phyloP scores from a whole-genome alignment of 2,329 filamentous ascomycete genomes.

The Pyricularia sp. region DNA sequence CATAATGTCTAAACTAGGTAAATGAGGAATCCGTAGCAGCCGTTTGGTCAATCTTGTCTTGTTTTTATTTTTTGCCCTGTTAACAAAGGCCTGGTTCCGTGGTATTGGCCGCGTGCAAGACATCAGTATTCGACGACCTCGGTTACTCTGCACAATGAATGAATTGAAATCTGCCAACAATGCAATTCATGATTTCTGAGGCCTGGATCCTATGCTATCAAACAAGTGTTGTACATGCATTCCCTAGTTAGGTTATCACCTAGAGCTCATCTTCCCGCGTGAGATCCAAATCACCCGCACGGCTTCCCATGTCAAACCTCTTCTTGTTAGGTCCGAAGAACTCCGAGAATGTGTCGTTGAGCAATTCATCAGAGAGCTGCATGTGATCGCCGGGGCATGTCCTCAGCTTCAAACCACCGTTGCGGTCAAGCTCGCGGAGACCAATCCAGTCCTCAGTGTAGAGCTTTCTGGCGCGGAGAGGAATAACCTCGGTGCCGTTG shows the following conservation, averaged over 20 bases:
- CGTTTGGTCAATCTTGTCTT: too few species aligned
- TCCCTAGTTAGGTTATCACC: neutral
- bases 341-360: constrained; percentile 52
- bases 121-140: too few species aligned
- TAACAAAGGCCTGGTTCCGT: too few species aligned
- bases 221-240: neutral
- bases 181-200: neutral
- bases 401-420: constrained; percentile 65
- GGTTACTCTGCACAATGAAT: neutral
- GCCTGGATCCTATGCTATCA: neutral
- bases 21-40: neutral
- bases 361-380: constrained; percentile 52
- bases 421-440: constrained; percentile 62
- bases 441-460: constrained; percentile 94
- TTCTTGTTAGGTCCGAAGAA: constrained; percentile 47
- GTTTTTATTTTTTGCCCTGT: too few species aligned
- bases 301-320: constrained; percentile 13
- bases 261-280: constrained; percentile 24
- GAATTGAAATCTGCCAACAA: neutral
- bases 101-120: too few species aligned
- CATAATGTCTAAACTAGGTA: neutral
- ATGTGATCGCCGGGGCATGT: constrained; percentile 70
- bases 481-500: constrained; percentile 54
- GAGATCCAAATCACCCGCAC: constrained; percentile 10
- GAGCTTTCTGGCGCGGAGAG: constrained; percentile 53